These are phyloP conservation scores for Alternaria angustiovoidea DNA, from an alignment of 2,329 filamentous ascomycete genomes.

Conservation along the genomic window DNA sequence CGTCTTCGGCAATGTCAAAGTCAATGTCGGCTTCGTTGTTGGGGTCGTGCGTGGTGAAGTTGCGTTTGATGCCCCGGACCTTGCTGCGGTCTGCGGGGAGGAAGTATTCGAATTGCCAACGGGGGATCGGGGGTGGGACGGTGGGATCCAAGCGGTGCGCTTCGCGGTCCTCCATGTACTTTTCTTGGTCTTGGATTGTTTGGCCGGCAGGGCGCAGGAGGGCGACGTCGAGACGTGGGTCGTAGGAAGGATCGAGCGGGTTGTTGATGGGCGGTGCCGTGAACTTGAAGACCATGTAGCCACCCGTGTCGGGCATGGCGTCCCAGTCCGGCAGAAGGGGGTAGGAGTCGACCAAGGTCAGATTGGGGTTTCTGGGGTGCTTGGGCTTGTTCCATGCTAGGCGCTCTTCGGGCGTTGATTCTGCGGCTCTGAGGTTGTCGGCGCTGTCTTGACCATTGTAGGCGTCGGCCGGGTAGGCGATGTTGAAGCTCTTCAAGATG, in stretches of 20 bases:
- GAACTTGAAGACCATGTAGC: conserved; percentile 69
- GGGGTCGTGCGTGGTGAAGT: conserved; percentile 62
- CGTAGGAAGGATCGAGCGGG: conserved; percentile 57
- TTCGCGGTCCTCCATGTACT: conserved; percentile 57
- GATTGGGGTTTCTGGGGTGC: conserved; percentile 65
- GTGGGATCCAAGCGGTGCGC: conserved; percentile 56
- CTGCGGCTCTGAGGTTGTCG: conserved; percentile 62
- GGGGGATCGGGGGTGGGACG: conserved; percentile 60
- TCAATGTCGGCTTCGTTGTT: conserved; percentile 55
- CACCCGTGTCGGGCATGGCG: conserved; percentile 65
- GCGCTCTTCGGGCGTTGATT: conserved; percentile 62
- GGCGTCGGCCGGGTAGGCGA: conserved; percentile 69
- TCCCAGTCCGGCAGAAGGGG: conserved; percentile 69
- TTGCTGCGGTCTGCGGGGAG: conserved; percentile 60
- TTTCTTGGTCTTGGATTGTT: conserved; percentile 60
- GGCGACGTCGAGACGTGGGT: conserved; percentile 67
- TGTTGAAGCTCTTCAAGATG: conserved; percentile 70
- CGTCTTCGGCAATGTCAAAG: conserved; percentile 47
- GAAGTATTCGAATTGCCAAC: conserved; percentile 68
- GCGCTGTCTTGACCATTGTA: conserved; percentile 72
- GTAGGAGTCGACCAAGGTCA: conserved; percentile 67
- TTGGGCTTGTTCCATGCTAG: conserved; percentile 68
- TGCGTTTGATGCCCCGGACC: conserved; percentile 62
- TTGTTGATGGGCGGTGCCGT: conserved; percentile 64
- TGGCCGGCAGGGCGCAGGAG: conserved; percentile 64